A percentile compares a stretch with the other conserved stretches of the same genome.
These are phyloP conservation scores for Chrysanthemum seticuspe DNA, from an alignment of 129 eudicot genomes.

Conservation along the genomic window DNA sequence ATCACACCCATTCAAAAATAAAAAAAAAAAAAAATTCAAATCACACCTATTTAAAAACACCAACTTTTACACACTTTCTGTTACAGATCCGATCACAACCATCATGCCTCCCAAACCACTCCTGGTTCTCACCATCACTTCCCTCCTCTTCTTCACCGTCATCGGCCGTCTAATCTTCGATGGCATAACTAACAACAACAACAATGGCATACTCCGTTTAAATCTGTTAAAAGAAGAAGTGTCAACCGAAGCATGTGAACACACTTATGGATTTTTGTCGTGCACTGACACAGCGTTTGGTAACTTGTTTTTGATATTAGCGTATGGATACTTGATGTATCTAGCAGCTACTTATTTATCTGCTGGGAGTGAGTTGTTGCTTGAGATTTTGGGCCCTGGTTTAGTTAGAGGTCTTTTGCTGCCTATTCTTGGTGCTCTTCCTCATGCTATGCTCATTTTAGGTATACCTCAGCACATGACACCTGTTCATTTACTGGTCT, in stretches of 20 bases:
- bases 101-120: conserved; percentile 29
- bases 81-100: conserved; percentile 11
- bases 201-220: conserved; percentile 27
- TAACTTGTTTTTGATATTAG: conserved; percentile 56
- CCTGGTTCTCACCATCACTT: conserved; percentile 40
- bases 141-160: conserved; percentile 36
- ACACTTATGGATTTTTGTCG: conserved; percentile 74
- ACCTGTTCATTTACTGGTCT: too few relatives aligned
- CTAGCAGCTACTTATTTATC: conserved; percentile 71
- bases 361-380: conserved; percentile 65
- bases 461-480: conserved; percentile 32
- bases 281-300: conserved; percentile 66
- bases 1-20: too few relatives aligned
- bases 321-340: conserved; percentile 75
- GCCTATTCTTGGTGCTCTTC: conserved; percentile 81
- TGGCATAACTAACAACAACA: background rate
- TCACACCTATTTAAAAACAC: too few relatives aligned
- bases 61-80: background rate
- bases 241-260: conserved; percentile 51
- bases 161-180: conserved; percentile 50
- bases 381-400: conserved; percentile 76
- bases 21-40: too few relatives aligned
- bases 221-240: conserved; percentile 32
- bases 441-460: conserved; percentile 82
- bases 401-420: conserved; percentile 74